Conservation (phyloP, 306 rosid species). For the Lagenaria siceraria region DNA sequence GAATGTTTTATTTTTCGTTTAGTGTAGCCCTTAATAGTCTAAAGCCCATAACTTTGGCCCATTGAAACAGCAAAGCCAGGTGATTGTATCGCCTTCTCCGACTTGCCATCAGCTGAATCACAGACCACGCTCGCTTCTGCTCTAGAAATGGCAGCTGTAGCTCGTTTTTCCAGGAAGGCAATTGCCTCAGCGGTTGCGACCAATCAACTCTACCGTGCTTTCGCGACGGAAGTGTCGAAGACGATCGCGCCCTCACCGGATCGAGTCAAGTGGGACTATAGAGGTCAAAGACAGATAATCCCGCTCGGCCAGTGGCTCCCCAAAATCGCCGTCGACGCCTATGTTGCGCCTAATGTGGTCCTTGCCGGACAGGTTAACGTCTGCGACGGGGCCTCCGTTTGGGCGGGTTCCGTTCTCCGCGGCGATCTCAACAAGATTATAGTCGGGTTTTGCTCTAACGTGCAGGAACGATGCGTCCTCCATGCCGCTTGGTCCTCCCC, state of each 20-base stretch:
- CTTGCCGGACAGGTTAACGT: constrained; percentile 95
- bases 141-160: constrained; percentile 37
- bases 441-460: constrained; percentile 83
- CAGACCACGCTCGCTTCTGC: constrained; percentile 3
- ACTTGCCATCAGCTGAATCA: constrained; percentile 4
- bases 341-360: constrained; percentile 95
- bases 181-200: constrained; percentile 22
- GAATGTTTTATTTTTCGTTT: too few species aligned
- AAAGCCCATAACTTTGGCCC: constrained; percentile 2
- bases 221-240: constrained; percentile 44
- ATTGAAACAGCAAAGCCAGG: neutral
- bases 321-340: constrained; percentile 88
- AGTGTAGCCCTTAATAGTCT: neutral
- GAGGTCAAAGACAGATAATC: constrained; percentile 88
- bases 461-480: constrained; percentile 84
- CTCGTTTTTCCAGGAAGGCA: constrained; percentile 62
- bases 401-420: constrained; percentile 90
- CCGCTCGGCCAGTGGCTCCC: constrained; percentile 96
- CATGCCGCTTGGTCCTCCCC: constrained; percentile 99
- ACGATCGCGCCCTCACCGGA: constrained; percentile 44
- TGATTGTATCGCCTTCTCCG: constrained; percentile 9
- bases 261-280: constrained; percentile 95
- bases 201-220: constrained; percentile 25
- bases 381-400: constrained; percentile 82
- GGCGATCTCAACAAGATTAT: constrained; percentile 97